Evolutionary conservation across 2,329 filamentous ascomycete genomes (phyloP).

Genomic region (Cladophialophora immunda): DNA sequence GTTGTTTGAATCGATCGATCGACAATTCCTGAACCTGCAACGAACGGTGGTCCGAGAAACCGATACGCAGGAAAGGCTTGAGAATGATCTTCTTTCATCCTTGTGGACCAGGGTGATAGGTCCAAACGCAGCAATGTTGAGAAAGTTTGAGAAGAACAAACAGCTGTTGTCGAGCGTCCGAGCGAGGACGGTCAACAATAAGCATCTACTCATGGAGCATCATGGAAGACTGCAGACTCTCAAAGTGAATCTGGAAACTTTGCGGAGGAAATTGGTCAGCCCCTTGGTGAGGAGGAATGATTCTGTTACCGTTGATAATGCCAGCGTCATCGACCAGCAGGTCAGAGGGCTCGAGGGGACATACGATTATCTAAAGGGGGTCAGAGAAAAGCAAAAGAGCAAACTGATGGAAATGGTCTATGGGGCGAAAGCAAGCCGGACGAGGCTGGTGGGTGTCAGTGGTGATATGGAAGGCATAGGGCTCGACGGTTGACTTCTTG

Average conservation of each 20-base stretch:
- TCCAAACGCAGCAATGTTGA: conserved; percentile 74
- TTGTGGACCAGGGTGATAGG: conserved; percentile 89
- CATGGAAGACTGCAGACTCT: conserved; percentile 83
- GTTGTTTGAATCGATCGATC: conserved; percentile 91
- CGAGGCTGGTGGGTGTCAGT: conserved; percentile 30
- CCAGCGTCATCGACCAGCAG: conserved; percentile 79
- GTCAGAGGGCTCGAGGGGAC: conserved; percentile 83
- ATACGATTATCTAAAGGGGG: conserved; percentile 76
- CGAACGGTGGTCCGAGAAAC: conserved; percentile 85
- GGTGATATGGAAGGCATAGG: conserved; percentile 33
- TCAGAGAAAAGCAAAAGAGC: conserved; percentile 81
- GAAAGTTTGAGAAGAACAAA: conserved; percentile 92
- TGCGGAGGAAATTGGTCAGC: conserved; percentile 82
- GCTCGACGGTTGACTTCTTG: conserved; percentile 28
- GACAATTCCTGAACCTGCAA: conserved; percentile 87
- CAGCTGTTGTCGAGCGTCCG: conserved; percentile 80
- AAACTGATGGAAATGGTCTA: conserved; percentile 84
- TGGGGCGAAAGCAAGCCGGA: conserved; percentile 51
- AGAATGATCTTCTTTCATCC: conserved; percentile 81
- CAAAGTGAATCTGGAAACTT: conserved; percentile 85
- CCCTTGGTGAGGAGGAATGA: conserved; percentile 79
- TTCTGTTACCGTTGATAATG: conserved; percentile 57
- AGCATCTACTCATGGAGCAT: conserved; percentile 84
- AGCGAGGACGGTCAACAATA: conserved; percentile 84
- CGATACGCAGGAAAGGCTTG: conserved; percentile 78